Percentiles rank a stretch among this genome's conserved stretches.
Conservation (phyloP, 257 asterid species). For the Thymus quinquecostatus region DNA sequence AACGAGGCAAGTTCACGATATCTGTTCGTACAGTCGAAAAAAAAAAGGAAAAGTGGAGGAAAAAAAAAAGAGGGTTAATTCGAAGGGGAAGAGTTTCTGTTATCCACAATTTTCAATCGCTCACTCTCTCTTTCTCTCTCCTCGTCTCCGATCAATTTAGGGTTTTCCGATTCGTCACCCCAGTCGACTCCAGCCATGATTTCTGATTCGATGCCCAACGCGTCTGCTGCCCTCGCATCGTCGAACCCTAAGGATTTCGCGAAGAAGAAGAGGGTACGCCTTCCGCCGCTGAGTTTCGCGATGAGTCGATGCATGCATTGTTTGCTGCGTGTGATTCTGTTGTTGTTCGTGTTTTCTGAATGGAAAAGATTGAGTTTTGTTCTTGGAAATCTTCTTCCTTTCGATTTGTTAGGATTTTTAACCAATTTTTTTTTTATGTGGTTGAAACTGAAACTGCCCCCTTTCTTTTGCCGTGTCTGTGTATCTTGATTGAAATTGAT, state of each 20-base stretch:
- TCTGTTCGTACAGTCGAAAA: conserved; percentile 18
- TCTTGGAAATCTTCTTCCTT: neutral
- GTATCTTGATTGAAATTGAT: neutral
- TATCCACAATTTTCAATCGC: conserved; percentile 45
- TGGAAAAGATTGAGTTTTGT: neutral
- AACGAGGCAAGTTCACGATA: conserved; percentile 20
- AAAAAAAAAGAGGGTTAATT: conserved; percentile 27
- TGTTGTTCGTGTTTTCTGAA: neutral
- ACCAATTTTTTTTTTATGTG: neutral
- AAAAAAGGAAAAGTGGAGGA: conserved; percentile 1
- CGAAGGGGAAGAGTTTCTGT: conserved; percentile 39
- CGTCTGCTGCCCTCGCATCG: conserved; percentile 60
- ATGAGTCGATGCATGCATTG: conserved; percentile 26
- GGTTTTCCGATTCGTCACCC: conserved; percentile 51
- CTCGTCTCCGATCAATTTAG: conserved; percentile 50
- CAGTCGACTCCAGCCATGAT: conserved; percentile 59
- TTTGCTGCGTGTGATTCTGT: conserved; percentile 19
- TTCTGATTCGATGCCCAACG: conserved; percentile 72
- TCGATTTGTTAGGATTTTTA: conserved; percentile 1
- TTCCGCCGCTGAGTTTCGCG: conserved; percentile 18
- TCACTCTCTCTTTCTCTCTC: conserved; percentile 27
- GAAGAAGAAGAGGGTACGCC: conserved; percentile 76
- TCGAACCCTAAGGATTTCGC: conserved; percentile 68
- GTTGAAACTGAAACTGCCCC: neutral
- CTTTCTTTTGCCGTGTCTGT: neutral